phyloP scores from a whole-genome alignment of 345 rosid genomes.

The Heritiera fomes region DNA sequence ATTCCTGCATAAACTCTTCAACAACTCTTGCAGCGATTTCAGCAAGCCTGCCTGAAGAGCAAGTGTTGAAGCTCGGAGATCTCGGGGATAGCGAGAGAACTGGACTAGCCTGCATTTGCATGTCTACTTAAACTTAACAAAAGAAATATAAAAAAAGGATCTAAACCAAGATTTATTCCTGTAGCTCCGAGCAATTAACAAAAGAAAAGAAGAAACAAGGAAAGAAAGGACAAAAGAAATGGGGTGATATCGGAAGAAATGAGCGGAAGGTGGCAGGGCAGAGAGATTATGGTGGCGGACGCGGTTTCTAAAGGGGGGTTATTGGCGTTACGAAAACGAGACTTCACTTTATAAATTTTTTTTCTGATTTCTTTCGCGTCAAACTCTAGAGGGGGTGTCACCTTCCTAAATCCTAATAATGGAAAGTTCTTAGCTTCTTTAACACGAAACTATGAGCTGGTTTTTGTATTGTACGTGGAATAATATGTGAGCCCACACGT shows the following conservation, averaged over 20 bases:
- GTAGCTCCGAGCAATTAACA: too few species aligned
- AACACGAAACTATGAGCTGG: slow-evolving; percentile 17
- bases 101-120: slow-evolving; percentile 44
- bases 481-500: slow-evolving; percentile 13
- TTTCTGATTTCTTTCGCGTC: background rate
- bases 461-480: slow-evolving; percentile 11
- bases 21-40: slow-evolving; percentile 32
- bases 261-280: background rate
- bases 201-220: too few species aligned
- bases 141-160: too few species aligned
- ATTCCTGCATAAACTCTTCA: slow-evolving; percentile 37
- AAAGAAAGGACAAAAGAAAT: too few species aligned
- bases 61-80: slow-evolving; percentile 42
- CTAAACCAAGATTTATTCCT: too few species aligned
- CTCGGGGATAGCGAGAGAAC: slow-evolving; percentile 44
- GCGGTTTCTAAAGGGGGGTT: slow-evolving; percentile 9
- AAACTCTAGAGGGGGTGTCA: background rate
- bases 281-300: background rate
- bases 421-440: slow-evolving; percentile 24
- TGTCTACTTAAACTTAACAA: background rate
- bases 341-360: background rate
- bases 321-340: background rate
- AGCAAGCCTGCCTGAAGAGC: slow-evolving; percentile 43
- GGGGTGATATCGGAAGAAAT: background rate
- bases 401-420: background rate